Evolutionary conservation across 306 rosid genomes (phyloP), one percentile per base, ranked within the genome.

Genomic region (Glycine tomentella): DNA sequence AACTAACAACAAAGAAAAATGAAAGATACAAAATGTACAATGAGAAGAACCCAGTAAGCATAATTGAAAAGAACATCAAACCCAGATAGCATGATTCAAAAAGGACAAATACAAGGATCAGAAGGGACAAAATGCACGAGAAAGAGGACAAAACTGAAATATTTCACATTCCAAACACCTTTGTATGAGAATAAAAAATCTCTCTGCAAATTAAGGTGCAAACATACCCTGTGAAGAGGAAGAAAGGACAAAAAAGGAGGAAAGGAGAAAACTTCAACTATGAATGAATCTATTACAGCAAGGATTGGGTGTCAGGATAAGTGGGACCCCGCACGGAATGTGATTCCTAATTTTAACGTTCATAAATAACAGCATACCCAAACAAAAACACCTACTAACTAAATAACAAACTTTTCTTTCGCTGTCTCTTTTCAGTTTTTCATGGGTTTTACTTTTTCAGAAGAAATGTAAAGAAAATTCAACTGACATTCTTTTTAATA

Each of bases 131-230:
- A 79, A 57, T 4, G 56, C 0, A 83, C 13, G 6, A 55, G 62
- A 46, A 33, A 69, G 16, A 55, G 10, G 16, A 56, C 66, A 58
- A 76, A 77, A 79, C 11, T 64, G 33, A 68, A 62, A 52, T 9
- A 0, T 51, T 63, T 74, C 51, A 72, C 55, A 64, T 68, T 50
- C 5, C 0, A 81, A 66, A 66, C 3, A 85, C 92, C 91, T 89
- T 81, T 48, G 88, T 84, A 72, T 5, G 78, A 79, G 83, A 86
- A 72, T 79, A 80, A 72, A 4, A 88, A 69, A 81, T 68, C 11
- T 79, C 66, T 76, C 82, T 84, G 82, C 36, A 65, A 52, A 81
- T 58, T 66, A 84, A 79, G 69, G 81, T 36, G 48, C 13, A 40
- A 56, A 55, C 77, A 64, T 64, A 42, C 77, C 71, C 65, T 80